Base-by-base conservation (phyloP, 495 filamentous ascomycete genomes). In the Filosporella fistucella region DNA sequence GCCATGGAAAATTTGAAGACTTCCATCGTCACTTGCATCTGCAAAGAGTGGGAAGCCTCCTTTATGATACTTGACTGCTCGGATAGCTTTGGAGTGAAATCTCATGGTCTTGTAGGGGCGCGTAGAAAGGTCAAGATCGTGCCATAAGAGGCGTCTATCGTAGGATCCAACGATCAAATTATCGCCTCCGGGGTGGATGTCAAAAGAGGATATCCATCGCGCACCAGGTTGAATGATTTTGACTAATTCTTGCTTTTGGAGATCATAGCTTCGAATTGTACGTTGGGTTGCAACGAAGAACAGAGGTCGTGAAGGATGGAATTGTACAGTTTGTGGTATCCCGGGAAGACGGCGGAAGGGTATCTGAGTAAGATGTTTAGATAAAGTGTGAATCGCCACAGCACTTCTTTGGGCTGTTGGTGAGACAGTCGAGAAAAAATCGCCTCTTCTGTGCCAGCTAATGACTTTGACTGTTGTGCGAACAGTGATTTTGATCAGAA, bases 251-350 rank as follows among this genome's bases (percentile, higher is more conserved):
- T 96, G 89, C 58, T 80, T 84, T 34, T 88, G 81, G 23, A 98
- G 77, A 63, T 98, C 91, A 68, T 97, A 98, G 55, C 81, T 85
- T 37, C 93, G 86, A 57, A 98, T 86, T 25, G 84, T 84, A 41
- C 89, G 85, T 63, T 94, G 90, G 21, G 94, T 97, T 16, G 93
- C 93, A 30, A 98, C 89, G 56, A 97, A 96, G 65, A 98, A 88
- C 41, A 94, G 81, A 4, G 94, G 90, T 43, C 90, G 82, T 38
- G 82, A 86, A 5, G 93, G 94, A 63, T 98, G 93, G 80, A 98
- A 98, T 47, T 87, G 84, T 6, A 87, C 89, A 7, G 85, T 85
- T 70, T 97, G 94, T 7, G 91, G 76, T 47, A 93, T 76, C 48
- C 91, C 91, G 42, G 80, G 77, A 23, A 86, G 81, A 61, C 90